A percentile compares a stretch with the other conserved stretches of the same genome.
Evolutionary conservation across 371 early-diverging fungal species (phyloP).

Genomic region (Entomophthora muscae): DNA sequence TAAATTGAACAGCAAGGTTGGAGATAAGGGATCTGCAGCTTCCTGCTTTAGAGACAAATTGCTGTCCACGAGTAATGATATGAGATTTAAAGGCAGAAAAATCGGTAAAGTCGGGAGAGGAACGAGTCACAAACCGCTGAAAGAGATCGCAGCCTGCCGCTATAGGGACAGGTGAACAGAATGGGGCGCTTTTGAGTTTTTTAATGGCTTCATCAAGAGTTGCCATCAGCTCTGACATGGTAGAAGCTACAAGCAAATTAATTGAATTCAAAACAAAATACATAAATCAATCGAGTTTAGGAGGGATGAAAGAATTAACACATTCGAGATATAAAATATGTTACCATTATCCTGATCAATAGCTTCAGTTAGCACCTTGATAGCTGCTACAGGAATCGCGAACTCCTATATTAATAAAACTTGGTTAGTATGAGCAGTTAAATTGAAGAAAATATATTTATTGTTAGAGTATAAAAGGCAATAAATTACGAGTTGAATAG

Average conservation of each 20-base stretch:
- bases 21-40: constrained; percentile 59
- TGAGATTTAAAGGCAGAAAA: constrained; percentile 63
- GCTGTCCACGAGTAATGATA: constrained; percentile 47
- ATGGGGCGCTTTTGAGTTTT: constrained; percentile 33
- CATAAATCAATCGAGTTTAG: not conserved
- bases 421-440: not conserved
- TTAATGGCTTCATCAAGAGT: constrained; percentile 50
- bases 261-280: not conserved
- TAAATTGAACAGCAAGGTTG: constrained; percentile 64
- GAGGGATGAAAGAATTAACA: too few species aligned
- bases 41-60: constrained; percentile 54
- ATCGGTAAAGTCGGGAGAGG: constrained; percentile 39
- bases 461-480: not conserved
- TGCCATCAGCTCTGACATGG: constrained; percentile 75
- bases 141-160: constrained; percentile 84
- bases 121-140: constrained; percentile 53
- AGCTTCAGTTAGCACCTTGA: constrained; percentile 59
- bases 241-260: constrained; percentile 28
- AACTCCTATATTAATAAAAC: constrained; percentile 27
- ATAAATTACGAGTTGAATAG: not conserved
- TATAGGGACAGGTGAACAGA: constrained; percentile 38
- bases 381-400: constrained; percentile 77
- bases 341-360: constrained; percentile 47
- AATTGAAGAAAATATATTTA: not conserved
- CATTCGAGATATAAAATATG: too few species aligned